phyloP scores from a whole-genome alignment of 257 asterid genomes.

The Nemophila menziesii region DNA sequence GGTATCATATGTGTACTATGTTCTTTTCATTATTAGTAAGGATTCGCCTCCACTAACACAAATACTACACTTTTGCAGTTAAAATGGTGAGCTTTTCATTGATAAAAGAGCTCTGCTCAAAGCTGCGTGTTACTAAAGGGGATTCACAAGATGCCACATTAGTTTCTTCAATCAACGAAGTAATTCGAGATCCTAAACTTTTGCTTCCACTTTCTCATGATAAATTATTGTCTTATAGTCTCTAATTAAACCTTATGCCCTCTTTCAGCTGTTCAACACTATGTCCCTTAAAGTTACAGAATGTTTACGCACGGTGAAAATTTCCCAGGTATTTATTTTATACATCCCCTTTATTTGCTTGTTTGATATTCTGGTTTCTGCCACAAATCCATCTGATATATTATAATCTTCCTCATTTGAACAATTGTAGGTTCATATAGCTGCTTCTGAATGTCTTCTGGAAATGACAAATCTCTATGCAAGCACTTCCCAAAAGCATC shows the following conservation, averaged over 20 bases:
- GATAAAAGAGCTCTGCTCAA: conserved; percentile 56
- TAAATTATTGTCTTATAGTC: background rate
- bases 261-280: conserved; percentile 46
- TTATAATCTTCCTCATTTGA: conserved; percentile 1
- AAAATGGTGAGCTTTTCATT: conserved; percentile 61
- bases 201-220: conserved; percentile 1
- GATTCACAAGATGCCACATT: conserved; percentile 26
- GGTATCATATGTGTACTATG: conserved; percentile 32
- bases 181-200: conserved; percentile 18
- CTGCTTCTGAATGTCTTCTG: conserved; percentile 71
- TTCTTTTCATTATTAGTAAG: conserved; percentile 3
- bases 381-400: background rate
- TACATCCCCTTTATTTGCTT: conserved; percentile 5
- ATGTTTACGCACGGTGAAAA: conserved; percentile 54
- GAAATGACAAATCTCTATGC: conserved; percentile 38
- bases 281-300: conserved; percentile 57
- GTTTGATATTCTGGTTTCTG: background rate
- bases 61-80: conserved; percentile 36
- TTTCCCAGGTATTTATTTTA: conserved; percentile 60
- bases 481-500: conserved; percentile 18
- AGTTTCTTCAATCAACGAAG: conserved; percentile 51
- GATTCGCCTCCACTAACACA: conserved; percentile 1
- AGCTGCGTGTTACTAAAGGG: conserved; percentile 25
- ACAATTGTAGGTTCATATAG: conserved; percentile 64
- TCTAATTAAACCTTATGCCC: conserved; percentile 17